Conservation (phyloP, 345 rosid genomes). For the Pugionium cornutum region DNA sequence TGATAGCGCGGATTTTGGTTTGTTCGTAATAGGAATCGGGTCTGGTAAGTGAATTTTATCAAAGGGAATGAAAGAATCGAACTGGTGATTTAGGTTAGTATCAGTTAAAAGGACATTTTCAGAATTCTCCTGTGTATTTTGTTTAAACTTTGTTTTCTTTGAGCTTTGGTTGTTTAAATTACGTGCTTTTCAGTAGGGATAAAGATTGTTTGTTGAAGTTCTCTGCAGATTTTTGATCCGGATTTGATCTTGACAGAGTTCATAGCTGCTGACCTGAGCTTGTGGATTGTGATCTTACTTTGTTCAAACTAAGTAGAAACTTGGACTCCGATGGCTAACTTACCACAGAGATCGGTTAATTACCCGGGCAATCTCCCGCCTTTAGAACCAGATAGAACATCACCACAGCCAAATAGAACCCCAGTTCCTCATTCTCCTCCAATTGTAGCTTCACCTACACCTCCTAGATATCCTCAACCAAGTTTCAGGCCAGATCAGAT, state of each 20-base stretch:
- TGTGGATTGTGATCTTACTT: slow-evolving; percentile 28
- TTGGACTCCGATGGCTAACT: slow-evolving; percentile 62
- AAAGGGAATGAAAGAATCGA: slow-evolving; percentile 28
- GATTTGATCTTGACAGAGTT: slow-evolving; percentile 15
- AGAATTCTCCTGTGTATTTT: slow-evolving; percentile 6
- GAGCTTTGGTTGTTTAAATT: slow-evolving; percentile 30
- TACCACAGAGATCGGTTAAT: slow-evolving; percentile 52
- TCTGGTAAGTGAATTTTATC: slow-evolving; percentile 29
- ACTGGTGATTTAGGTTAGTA: slow-evolving; percentile 30
- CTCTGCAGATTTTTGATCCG: slow-evolving; percentile 32
- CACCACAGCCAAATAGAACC: slow-evolving; percentile 47
- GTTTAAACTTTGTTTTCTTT: slow-evolving; percentile 5
- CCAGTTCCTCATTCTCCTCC: slow-evolving; percentile 50
- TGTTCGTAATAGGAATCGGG: slow-evolving; percentile 33
- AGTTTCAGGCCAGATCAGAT: slow-evolving; percentile 60
- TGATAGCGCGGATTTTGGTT: slow-evolving; percentile 13
- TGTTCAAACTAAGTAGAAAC: slow-evolving; percentile 23
- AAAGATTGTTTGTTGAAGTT: slow-evolving; percentile 19
- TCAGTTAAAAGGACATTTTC: not conserved
- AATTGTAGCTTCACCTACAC: slow-evolving; percentile 46
- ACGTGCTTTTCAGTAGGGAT: not conserved
- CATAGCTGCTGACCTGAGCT: slow-evolving; percentile 12
- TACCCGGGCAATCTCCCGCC: slow-evolving; percentile 47
- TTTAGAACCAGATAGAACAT: slow-evolving; percentile 46
- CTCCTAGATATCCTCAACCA: slow-evolving; percentile 70